Evolutionary conservation across 2,329 filamentous ascomycete genomes (phyloP), one percentile per base, ranked within the genome.

Genomic region (Amauroascus niger): DNA sequence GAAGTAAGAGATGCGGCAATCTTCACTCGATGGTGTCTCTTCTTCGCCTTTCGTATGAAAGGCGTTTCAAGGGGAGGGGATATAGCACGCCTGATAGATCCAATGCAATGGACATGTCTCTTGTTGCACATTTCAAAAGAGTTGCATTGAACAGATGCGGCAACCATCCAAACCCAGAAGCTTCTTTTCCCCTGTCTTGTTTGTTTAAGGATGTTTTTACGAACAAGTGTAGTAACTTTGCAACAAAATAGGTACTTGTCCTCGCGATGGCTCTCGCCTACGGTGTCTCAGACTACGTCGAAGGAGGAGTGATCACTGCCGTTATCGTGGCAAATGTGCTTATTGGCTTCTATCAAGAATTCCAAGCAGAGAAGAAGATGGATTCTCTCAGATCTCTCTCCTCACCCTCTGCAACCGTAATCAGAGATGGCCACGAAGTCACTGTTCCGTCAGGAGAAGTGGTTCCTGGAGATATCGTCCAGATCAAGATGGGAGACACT

Each of bases 201-300:
- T n/a, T 22, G 9, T 54, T n/a, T 16, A 3, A 49, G 20, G 16
- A 14, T 5, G 9, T 18, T 18, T 18, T 8, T 49, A 16, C 18
- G 13, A 51, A 26, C 48, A 37, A 13, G 11, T 53, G 41, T 58
- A 58, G 48, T 60, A 58, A 60, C 52, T 52, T 24, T 45, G 41
- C 41, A 28, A 40, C 39, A 33, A 14, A 32, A 48, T 57, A 87
- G 84, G 83, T 87, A 57, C 81, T 89, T 60, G 76, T 88, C 61
- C 81, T 87, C 63, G 85, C 86, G 62, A 87, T 87, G 81, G 82
- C 80, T 57, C 73, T 79, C 41, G 76, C 75, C 57, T 78, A 76
- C 60, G 78, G 76, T 39, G 77, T 79, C 37, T 67, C 72, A 37
- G 77, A 80, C 62, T 80, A 74, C 57, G 74, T 81, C 52, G 79